These are phyloP conservation scores for Litchi chinensis DNA, from an alignment of 345 rosid genomes.

Conservation along the genomic window DNA sequence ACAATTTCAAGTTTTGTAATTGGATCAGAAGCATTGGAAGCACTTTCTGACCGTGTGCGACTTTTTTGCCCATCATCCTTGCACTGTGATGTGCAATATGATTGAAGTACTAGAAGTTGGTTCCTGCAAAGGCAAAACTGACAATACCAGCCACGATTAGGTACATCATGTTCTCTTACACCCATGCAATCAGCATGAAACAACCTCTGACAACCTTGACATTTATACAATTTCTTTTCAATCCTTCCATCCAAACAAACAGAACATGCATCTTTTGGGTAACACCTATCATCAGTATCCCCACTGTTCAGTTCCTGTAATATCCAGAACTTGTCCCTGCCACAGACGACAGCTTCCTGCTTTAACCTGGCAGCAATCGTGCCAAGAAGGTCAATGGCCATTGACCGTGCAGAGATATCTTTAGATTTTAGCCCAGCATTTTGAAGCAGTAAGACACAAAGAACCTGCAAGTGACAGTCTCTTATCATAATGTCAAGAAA, in stretches of 20 bases:
- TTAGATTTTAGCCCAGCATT: slow-evolving; percentile 97
- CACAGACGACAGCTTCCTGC: slow-evolving; percentile 70
- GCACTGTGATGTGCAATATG: slow-evolving; percentile 65
- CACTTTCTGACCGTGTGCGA: slow-evolving; percentile 21
- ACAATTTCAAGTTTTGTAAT: slow-evolving; percentile 67
- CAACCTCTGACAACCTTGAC: slow-evolving; percentile 77
- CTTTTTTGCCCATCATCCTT: slow-evolving; percentile 47
- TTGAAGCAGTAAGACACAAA: slow-evolving; percentile 91
- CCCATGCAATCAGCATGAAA: slow-evolving; percentile 96
- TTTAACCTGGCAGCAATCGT: slow-evolving; percentile 90
- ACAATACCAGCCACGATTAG: slow-evolving; percentile 74
- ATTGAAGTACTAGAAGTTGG: slow-evolving; percentile 83
- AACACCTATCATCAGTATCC: slow-evolving; percentile 40
- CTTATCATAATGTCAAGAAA: slow-evolving; percentile 22
- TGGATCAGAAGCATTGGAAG: slow-evolving; percentile 44
- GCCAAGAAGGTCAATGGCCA: slow-evolving; percentile 98
- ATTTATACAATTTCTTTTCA: slow-evolving; percentile 58
- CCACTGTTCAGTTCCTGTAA: slow-evolving; percentile 56
- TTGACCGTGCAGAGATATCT: slow-evolving; percentile 78
- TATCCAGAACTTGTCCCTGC: slow-evolving; percentile 64
- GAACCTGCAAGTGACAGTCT: slow-evolving; percentile 66
- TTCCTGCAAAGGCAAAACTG: slow-evolving; percentile 78
- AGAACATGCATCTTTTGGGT: slow-evolving; percentile 62
- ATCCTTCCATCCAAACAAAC: slow-evolving; percentile 67
- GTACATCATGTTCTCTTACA: slow-evolving; percentile 70